Evolutionary conservation across 805 yeast genomes (phyloP).

Genomic region (Barnettozyma pratensis): DNA sequence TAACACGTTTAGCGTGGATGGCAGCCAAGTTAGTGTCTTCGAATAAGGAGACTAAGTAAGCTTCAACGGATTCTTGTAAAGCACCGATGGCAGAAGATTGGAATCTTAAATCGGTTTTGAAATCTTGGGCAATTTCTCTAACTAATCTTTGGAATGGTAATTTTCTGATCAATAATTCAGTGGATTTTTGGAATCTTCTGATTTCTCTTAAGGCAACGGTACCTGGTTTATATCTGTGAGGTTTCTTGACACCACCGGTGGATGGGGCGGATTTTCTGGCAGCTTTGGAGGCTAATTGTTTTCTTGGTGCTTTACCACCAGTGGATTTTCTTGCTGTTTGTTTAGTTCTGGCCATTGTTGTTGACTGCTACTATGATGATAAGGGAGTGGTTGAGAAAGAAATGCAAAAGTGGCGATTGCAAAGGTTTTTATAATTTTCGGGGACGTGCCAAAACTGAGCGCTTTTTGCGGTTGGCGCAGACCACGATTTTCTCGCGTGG

Average conservation of each 20-base stretch:
- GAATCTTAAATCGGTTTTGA: conserved; percentile 90
- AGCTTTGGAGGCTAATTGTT: conserved; percentile 86
- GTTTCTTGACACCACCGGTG: conserved; percentile 89
- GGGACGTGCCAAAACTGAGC: no score
- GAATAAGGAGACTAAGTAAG: conserved; percentile 90
- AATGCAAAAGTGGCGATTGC: conserved; percentile 4
- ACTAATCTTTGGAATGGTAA: conserved; percentile 97
- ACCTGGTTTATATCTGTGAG: conserved; percentile 97
- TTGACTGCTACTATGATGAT: conserved; percentile 64
- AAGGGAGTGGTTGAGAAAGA: background rate
- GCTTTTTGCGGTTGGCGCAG: no score
- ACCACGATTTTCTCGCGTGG: background rate
- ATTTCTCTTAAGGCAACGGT: conserved; percentile 95
- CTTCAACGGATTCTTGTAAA: conserved; percentile 97
- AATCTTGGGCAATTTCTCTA: conserved; percentile 92
- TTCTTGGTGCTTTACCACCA: conserved; percentile 96
- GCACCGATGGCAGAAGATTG: conserved; percentile 98
- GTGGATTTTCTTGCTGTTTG: conserved; percentile 94
- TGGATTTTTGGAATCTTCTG: conserved; percentile 95
- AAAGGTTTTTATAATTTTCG: conserved; percentile 1
- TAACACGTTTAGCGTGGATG: conserved; percentile 97
- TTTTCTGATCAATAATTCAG: conserved; percentile 92
- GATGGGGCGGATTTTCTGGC: conserved; percentile 93
- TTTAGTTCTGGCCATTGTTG: conserved; percentile 82
- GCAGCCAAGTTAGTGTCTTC: conserved; percentile 99